These are phyloP conservation scores for Didymella pinodella DNA, from an alignment of 2,329 filamentous ascomycete genomes.

Conservation along the genomic window DNA sequence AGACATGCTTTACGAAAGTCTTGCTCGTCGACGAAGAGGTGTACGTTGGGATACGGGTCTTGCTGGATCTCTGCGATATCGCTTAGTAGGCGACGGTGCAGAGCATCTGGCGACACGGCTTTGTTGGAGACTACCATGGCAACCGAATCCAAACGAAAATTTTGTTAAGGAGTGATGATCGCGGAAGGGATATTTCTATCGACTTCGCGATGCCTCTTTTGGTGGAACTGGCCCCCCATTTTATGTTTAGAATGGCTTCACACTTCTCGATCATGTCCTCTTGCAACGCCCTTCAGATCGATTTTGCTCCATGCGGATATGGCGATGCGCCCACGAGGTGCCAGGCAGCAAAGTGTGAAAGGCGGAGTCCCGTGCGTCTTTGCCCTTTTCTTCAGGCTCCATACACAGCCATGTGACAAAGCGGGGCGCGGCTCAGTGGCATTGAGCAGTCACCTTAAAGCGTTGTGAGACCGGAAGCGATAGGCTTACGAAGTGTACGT, in stretches of 20 bases:
- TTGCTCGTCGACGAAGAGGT: conserved; percentile 50
- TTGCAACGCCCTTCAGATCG: neutral
- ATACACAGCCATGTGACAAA: neutral
- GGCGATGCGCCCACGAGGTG: neutral
- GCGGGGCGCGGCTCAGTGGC: neutral
- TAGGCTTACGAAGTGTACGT: neutral
- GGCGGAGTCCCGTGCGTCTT: conserved; percentile 5
- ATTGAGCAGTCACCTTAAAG: neutral
- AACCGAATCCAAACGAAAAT: neutral
- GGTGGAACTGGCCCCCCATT: neutral
- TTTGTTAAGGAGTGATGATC: neutral
- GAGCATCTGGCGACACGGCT: neutral
- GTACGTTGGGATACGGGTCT: conserved; percentile 58
- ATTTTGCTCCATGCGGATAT: too few relatives aligned
- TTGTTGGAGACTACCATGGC: neutral
- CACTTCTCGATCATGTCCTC: neutral
- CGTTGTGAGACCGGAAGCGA: neutral
- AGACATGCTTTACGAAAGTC: conserved; percentile 54
- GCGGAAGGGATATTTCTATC: conserved; percentile 6
- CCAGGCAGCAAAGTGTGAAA: neutral
- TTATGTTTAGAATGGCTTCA: neutral
- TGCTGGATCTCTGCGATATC: conserved; percentile 58
- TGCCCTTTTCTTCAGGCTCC: conserved; percentile 3
- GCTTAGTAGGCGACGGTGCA: conserved; percentile 39
- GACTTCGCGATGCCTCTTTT: conserved; percentile 1